Base-by-base conservation (phyloP, 2,329 filamentous ascomycete genomes). In the Botrytis tulipae region DNA sequence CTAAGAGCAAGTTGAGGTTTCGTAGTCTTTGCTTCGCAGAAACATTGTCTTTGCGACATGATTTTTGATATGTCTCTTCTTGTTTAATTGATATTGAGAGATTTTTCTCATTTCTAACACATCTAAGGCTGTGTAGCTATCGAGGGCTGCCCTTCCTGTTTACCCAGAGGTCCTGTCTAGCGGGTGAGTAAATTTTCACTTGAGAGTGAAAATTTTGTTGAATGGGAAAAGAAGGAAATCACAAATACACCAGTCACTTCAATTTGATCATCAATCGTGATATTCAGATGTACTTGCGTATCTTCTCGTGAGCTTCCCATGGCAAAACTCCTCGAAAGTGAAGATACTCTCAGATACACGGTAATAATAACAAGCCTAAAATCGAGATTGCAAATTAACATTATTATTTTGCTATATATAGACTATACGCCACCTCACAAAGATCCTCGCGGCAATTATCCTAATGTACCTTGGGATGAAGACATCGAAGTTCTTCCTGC, bases 361-460 rank as follows among this genome's bases (percentile, higher is more conserved):
- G n/a, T 9, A 29, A 29, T 29, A 9, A 6, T 18, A 9, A 18
- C 8, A 29, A 18, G 25, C 0, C 1, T 0, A n/a, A 8, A 0
- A 54, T 29, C 12, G 37, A 37, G 37, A 37, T 37, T 10, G 8
- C 37, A 10, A 37, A 8, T n/a, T n/a, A n/a, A n/a, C n/a, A n/a
- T 20, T 6, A 22, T 5, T 46, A 22, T 22, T 46, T 46, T 7
- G 18, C 18, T 22, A 46, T 22, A 3, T 8, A 8, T 9, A 46
- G 46, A 1, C 22, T 25, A 25, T 25, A 48, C 4, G 9, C 22
- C 4, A 48, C 22, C 5, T 2, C 10, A 48, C 5, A 2, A 5
- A 25, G 0, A 12, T 25, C 4, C 9, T 4, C 9, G 4, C 3
- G 25, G 4, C 9, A 1, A 4, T 12, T 2, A 44, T 7, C 20